Evolutionary conservation across 345 rosid species (phyloP), one percentile per base, ranked within the genome.

Genomic region (Gossypium longicalyx): DNA sequence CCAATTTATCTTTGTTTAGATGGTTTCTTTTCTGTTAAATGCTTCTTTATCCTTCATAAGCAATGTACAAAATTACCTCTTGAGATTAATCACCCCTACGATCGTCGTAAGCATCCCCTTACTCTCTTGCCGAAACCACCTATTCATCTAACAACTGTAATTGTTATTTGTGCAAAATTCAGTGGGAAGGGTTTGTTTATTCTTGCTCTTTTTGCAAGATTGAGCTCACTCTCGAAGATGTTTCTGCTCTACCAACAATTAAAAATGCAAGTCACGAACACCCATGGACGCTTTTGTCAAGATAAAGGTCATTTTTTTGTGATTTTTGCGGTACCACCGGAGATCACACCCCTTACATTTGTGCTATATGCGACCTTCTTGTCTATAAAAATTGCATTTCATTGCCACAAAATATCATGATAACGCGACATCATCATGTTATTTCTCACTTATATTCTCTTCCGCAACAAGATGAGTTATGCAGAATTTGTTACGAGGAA

Each of bases 291-390:
- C 67, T 63, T 38, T 0, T 59, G 0, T 22, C 34, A 11, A 22
- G 63, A 22, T 9, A 10, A 23, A 59, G 57, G 73, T 29, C 72
- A 1, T 77, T 74, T 19, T 12, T 53, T 20, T 80, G 80, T 41
- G 73, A 80, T 70, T 80, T 69, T n/a, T 80, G 80, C 15, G 80
- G 80, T 1, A 44, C 0, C 0, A 10, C 66, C 12, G 80, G 80
- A 51, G 7, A 34, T 34, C 38, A 7, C 38, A 34, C 38, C 38
- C 38, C 38, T 0, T 34, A 34, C 0, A 0, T 34, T 0, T 34
- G 38, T 34, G 38, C 38, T 34, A 34, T 0, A 0, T 34, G 38
- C 0, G 0, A 29, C 38, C 38, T 34, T 34, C 38, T 34, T 34
- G 38, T 34, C 38, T 7, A 34, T 4, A 34, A 34, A 0, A 34